Conservation (phyloP, 73 alveolate species). For the Tetrahymena thermophila region DNA sequence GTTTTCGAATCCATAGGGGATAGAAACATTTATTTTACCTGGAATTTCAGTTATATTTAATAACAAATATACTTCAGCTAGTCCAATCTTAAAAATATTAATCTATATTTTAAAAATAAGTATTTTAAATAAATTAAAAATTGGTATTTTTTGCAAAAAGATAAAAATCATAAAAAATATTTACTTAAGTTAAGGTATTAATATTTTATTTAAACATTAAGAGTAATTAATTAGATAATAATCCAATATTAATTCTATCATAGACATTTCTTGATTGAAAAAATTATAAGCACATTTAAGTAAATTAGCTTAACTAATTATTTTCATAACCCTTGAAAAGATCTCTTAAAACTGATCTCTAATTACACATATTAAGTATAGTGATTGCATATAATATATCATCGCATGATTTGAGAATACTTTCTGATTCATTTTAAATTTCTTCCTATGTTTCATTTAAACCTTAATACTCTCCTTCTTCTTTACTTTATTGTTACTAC, state of each 20-base stretch:
- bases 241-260: neutral
- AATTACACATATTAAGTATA: neutral
- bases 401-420: neutral
- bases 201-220: neutral
- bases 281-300: neutral
- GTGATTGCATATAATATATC: neutral
- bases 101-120: neutral
- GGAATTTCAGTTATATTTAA: no score
- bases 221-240: neutral
- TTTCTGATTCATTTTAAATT: neutral
- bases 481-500: neutral
- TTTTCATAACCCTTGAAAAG: neutral
- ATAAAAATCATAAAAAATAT: no score
- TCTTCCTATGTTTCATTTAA: neutral
- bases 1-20: neutral
- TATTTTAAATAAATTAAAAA: no score
- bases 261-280: neutral
- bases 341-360: neutral
- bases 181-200: neutral
- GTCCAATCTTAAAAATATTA: neutral
- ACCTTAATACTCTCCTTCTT: neutral
- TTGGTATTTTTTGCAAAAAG: neutral
- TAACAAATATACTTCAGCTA: neutral
- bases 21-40: neutral
- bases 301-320: neutral